Base-by-base conservation (phyloP, 257 asterid species). In the Pogostemon cablin region DNA sequence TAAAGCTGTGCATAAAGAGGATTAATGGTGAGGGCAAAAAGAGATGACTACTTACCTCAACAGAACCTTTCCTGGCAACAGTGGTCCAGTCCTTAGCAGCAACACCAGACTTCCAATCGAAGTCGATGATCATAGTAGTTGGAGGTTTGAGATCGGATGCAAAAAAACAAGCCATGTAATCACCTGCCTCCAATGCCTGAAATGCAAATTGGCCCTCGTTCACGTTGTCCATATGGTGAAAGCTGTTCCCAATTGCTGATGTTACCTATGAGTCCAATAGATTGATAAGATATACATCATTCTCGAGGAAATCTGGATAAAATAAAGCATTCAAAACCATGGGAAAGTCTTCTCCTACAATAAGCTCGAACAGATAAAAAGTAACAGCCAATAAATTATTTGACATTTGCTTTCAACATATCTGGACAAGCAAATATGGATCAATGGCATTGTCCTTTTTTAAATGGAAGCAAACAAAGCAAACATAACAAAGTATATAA, bases 41-140 rank as follows among this genome's bases (percentile, higher is more conserved):
- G 49, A 37, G 59, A 59, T 1, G 12, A 40, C 0, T 3, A 65
- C 84, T 78, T 75, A 92, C 98, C 66, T 87, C 90, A 60, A 92
- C 68, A 25, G 97, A 84, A 69, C 97, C 96, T 78, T 92, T 92
- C 86, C 88, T 92, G 58, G 96, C 97, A 72, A 92, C 86, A 64
- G 56, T 81, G 32, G 82, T 65, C 97, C 96, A 92, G 62, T 92
- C 98, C 83, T 87, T 90, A 48, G 98, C 88, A 38, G 95, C 92
- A 11, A 92, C 81, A 57, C 98, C 98, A 25, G 95, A 84, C 72
- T 85, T 92, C 98, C 98, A 92, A 53, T 86, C 96, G 38, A 92
- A 90, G 75, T 92, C 97, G 5, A 90, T 20, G 5, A 90, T 90
- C 56, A 92, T n/a, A 3, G 84, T 68, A 12, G 71, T 75, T 3